Conservation (phyloP, 2,329 filamentous ascomycete genomes). For the Gaeumannomyces tritici region DNA sequence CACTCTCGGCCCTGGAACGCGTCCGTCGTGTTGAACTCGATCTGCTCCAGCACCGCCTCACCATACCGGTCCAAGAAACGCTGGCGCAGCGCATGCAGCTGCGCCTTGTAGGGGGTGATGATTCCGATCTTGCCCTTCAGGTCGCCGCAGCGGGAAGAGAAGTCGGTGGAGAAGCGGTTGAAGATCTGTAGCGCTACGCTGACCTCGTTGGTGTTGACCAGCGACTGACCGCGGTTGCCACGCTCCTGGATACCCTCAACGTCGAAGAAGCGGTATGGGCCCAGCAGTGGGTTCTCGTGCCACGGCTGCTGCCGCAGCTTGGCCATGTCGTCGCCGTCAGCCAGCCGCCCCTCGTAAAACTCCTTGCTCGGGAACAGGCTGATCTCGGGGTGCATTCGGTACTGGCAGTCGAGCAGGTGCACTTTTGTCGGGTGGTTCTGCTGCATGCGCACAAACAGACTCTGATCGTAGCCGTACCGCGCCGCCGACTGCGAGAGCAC, state of each 20-base stretch:
- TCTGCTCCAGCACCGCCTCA: conserved; percentile 60
- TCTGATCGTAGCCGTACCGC: conserved; percentile 91
- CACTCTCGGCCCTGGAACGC: conserved; percentile 96
- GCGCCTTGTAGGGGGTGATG: conserved; percentile 96
- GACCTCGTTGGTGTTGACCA: conserved; percentile 82
- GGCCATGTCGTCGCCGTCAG: conserved; percentile 80
- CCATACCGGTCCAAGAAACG: conserved; percentile 69
- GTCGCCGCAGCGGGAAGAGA: conserved; percentile 43
- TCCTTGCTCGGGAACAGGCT: conserved; percentile 80
- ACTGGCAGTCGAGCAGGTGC: conserved; percentile 93
- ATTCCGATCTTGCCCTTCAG: conserved; percentile 83
- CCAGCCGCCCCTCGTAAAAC: conserved; percentile 83
- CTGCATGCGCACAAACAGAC: conserved; percentile 97
- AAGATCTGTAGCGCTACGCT: conserved; percentile 81
- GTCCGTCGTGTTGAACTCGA: conserved; percentile 98
- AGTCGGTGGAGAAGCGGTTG: conserved; percentile 67
- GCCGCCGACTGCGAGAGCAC: conserved; percentile 91
- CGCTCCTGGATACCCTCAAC: conserved; percentile 79
- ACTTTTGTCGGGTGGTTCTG: conserved; percentile 80
- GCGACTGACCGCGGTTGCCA: conserved; percentile 75
- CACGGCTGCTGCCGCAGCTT: conserved; percentile 68
- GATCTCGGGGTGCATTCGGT: conserved; percentile 98
- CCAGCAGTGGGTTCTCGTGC: conserved; percentile 74
- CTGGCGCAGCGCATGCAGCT: conserved; percentile 68
- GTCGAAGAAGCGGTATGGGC: conserved; percentile 95